Conservation (phyloP, 176 grass and related monocot species). For the Ampelocalamus luodianensis region DNA sequence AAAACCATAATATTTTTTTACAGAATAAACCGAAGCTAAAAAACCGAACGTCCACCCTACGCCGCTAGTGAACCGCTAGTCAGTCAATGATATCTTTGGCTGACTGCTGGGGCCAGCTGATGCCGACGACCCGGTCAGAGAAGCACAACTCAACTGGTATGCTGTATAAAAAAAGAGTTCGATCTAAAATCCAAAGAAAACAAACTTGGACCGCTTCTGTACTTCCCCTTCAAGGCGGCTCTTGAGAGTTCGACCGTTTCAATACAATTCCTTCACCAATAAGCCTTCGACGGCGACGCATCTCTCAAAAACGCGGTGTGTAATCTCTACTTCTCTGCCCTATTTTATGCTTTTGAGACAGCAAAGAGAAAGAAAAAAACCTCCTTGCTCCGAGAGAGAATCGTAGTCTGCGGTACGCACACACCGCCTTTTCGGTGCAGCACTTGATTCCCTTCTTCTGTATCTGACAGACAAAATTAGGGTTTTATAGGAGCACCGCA, state of each 20-base stretch:
- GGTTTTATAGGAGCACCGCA: neutral
- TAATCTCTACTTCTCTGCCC: constrained; percentile 31
- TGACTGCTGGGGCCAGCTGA: constrained; percentile 41
- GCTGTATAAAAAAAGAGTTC: neutral
- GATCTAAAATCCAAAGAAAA: neutral
- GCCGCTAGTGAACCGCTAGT: neutral
- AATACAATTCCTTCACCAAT: constrained; percentile 13
- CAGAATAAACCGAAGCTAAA: too few relatives aligned
- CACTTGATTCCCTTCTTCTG: constrained; percentile 10
- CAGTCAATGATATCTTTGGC: neutral
- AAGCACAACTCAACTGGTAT: constrained; percentile 32
- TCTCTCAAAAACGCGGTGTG: constrained; percentile 11
- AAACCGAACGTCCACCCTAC: too few relatives aligned
- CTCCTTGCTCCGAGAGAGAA: neutral
- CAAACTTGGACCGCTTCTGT: constrained; percentile 19
- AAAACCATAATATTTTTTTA: too few relatives aligned
- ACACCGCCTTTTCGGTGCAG: neutral
- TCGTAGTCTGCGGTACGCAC: constrained; percentile 18
- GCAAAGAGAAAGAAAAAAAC: neutral
- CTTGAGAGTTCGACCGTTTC: constrained; percentile 43
- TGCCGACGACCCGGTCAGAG: neutral
- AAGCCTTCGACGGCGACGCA: constrained; percentile 24
- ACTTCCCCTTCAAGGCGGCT: constrained; percentile 25
- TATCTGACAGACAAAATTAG: constrained; percentile 22
- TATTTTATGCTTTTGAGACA: neutral